Evolutionary conservation across 2,329 filamentous ascomycete species (phyloP), one percentile per base, ranked within the genome.

Genomic region (Tolypocladium cylindrosporum): DNA sequence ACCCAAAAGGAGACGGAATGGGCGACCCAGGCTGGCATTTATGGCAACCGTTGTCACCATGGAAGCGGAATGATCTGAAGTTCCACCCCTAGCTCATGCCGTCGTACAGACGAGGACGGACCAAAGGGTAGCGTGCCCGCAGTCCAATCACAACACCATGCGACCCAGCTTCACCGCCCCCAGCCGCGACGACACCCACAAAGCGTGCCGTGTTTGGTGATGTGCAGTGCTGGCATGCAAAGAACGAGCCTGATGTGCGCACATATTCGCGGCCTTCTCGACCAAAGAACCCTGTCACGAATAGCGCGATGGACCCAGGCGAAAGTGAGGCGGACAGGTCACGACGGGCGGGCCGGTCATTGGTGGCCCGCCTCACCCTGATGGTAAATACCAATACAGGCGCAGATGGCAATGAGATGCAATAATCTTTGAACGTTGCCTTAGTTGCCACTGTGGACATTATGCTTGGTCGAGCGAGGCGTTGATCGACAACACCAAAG

Each of bases 321-420:
- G 13, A 56, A 56, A 59, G 50, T 56, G 57, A 59, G 57, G 57
- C 57, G 54, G 50, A 36, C 57, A 54, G 36, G 31, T 53, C 13
- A 43, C 36, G 21, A 56, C 16, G n/a, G 24, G 11, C 11, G 24
- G 10, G n/a, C 14, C 27, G n/a, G 11, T 21, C 14, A 41, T 50
- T 48, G 24, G 57, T 6, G 42, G 50, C n/a, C 16, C 43, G 53
- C 57, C 43, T 56, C 45, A 21, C 24, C n/a, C 24, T 31, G 24
- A 13, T 5, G 16, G 4, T 7, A 40, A 11, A 51, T 4, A 14
- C 27, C 14, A 24, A 40, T 50, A n/a, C 2, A 21, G 36, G 34
- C 13, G 43, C 36, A 50, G 27, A 51, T 14, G 48, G 10, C 48
- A 36, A n/a, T 34, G 4, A n/a, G 8, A n/a, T 19, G 16, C 45